Conservation (phyloP, 2,329 filamentous ascomycete genomes). For the Cordyceps cateniannulata region DNA sequence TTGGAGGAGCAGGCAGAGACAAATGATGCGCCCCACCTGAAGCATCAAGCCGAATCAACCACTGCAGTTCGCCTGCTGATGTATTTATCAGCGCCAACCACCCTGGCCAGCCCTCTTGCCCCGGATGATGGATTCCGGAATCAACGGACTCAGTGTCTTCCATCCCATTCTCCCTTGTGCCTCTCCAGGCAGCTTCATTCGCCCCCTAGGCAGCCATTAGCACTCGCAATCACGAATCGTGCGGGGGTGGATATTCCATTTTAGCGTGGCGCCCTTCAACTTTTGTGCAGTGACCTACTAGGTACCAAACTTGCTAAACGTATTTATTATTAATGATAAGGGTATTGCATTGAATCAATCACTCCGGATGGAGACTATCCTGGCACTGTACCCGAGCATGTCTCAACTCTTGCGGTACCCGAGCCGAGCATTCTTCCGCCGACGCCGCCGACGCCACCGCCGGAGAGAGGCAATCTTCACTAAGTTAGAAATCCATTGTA, state of each 20-base stretch:
- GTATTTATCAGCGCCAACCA: not conserved
- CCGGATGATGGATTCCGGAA: not conserved
- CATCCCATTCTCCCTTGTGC: not conserved
- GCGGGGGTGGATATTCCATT: conserved; percentile 1
- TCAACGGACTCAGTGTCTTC: not conserved
- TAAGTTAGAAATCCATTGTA: too few species aligned
- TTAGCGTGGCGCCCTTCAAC: not conserved
- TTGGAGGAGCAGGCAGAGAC: conserved; percentile 11
- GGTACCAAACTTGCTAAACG: too few species aligned
- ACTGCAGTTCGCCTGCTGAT: not conserved
- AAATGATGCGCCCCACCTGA: conserved; percentile 7
- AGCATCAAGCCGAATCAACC: not conserved
- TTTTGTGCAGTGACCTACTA: too few species aligned
- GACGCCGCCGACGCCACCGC: too few species aligned
- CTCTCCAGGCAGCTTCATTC: too few species aligned
- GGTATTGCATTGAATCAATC: too few species aligned
- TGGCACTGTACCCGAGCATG: not conserved
- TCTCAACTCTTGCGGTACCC: too few species aligned
- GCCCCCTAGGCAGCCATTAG: not conserved
- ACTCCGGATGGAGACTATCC: not conserved
- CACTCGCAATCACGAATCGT: conserved; percentile 2
- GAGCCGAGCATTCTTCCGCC: too few species aligned
- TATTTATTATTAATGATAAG: too few species aligned
- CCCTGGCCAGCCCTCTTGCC: too few species aligned
- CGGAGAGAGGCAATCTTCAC: too few species aligned